Base-by-base conservation (phyloP, 768 basidiomycete genomes). In the Termitomyces bulborhizus region DNA sequence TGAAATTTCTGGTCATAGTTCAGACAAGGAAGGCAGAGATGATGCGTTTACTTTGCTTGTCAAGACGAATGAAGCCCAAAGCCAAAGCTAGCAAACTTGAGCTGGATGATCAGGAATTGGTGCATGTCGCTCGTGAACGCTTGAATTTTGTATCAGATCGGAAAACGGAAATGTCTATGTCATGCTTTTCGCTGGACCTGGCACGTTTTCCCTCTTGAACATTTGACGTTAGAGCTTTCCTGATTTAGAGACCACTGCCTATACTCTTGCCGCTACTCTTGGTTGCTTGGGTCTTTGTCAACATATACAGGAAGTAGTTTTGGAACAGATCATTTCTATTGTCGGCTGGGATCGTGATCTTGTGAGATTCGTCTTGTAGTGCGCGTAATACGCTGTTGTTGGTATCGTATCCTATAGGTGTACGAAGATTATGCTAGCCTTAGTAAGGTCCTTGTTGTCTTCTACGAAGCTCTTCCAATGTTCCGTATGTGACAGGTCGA, bases 151-250 rank as follows among this genome's bases (percentile, higher is more conserved):
- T 2, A 39, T 39, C 54, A 80, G 80, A 78, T 81, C 46, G 81
- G 80, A 5, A 83, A 83, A n/a, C n/a, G n/a, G n/a, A n/a, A n/a
- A n/a, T 48, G 62, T 80, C 1, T 83, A 74, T 57, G 59, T 75
- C 11, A 69, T 81, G 62, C 66, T 86, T 24, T 77, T 84, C 40
- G 82, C 83, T 43, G 83, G 84, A 12, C 80, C 84, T 63, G 83
- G 81, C 76, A 57, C 34, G 67, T 40, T 21, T 21, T 15, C 32
- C 12, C 8, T 57, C 7, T 7, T 39, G 24, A 39, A n/a, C 31
- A 8, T 26, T 21, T 40, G 37, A 11, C 12, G 18, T 3, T 4
- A 15, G n/a, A 9, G 39, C 26, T 34, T 18, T 21, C 3, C 32
- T 15, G 21, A 58, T 29, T 18, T 48, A 76, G 76, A 78, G 65